These are phyloP conservation scores for Lophiostoma macrostomum DNA, from an alignment of 495 filamentous ascomycete genomes.

Conservation along the genomic window DNA sequence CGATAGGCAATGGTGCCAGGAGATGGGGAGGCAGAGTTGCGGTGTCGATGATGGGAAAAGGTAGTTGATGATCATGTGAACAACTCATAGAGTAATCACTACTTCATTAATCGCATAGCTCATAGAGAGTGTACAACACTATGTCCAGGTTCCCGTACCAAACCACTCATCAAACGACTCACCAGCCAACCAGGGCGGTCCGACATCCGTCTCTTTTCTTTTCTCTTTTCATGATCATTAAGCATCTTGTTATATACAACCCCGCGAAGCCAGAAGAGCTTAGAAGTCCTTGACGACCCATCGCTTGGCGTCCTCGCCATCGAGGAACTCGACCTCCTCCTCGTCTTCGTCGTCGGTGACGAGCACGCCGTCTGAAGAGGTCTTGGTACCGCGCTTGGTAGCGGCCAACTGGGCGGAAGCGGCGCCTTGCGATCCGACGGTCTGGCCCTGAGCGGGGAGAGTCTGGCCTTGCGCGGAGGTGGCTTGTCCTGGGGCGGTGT, in stretches of 20 bases:
- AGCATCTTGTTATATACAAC: too few relatives aligned
- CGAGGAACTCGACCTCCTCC: slow-evolving; percentile 15
- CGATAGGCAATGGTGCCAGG: neutral
- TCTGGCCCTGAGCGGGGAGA: too few relatives aligned
- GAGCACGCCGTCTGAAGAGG: neutral
- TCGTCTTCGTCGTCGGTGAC: slow-evolving; percentile 22
- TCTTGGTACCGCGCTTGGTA: slow-evolving; percentile 1
- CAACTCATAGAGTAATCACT: neutral
- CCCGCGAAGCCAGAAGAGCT: too few relatives aligned
- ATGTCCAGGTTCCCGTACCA: neutral
- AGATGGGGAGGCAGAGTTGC: neutral
- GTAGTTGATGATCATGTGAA: neutral
- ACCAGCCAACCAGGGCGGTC: neutral
- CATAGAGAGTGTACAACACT: neutral
- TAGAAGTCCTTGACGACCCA: too few relatives aligned
- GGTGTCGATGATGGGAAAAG: neutral
- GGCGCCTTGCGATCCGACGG: neutral
- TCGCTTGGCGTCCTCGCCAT: neutral
- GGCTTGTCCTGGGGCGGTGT: too few relatives aligned
- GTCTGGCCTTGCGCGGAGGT: too few relatives aligned
- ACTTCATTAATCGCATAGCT: neutral
- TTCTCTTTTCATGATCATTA: neutral
- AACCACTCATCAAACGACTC: slow-evolving; percentile 1
- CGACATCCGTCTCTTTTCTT: neutral
- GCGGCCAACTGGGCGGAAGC: neutral